phyloP scores from a whole-genome alignment of 1,284 basidiomycete species.

The Ceratorhiza oryzae-sativae region DNA sequence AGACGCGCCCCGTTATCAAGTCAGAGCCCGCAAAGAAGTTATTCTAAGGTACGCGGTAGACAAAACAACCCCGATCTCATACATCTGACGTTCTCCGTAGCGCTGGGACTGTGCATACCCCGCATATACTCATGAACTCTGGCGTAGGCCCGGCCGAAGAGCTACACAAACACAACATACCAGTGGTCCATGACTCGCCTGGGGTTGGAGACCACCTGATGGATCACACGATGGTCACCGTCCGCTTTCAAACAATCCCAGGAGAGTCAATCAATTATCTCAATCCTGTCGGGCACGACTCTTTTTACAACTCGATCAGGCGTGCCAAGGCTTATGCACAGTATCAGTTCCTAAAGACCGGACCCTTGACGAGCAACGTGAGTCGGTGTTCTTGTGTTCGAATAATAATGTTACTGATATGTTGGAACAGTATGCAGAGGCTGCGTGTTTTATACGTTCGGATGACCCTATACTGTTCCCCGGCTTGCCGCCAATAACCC shows the following conservation, averaged over 20 bases:
- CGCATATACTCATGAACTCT: conserved; percentile 63
- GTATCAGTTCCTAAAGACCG: conserved; percentile 57
- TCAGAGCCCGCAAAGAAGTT: conserved; percentile 63
- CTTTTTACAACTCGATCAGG: conserved; percentile 48
- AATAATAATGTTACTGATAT: too few relatives aligned
- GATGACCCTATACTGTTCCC: conserved; percentile 48
- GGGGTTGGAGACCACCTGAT: conserved; percentile 62
- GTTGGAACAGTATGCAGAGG: conserved; percentile 47
- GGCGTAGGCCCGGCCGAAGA: conserved; percentile 68
- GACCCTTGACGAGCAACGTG: conserved; percentile 65
- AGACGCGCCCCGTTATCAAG: conserved; percentile 52
- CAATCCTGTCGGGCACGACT: conserved; percentile 44
- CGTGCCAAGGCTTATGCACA: conserved; percentile 52
- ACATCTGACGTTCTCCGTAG: neutral
- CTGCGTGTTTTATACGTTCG: conserved; percentile 49
- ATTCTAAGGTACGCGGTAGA: conserved; percentile 54
- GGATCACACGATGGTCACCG: conserved; percentile 63
- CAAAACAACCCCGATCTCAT: neutral
- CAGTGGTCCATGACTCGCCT: conserved; percentile 61
- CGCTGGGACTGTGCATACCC: conserved; percentile 57
- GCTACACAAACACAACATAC: conserved; percentile 59
- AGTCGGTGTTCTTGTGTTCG: conserved; percentile 38
- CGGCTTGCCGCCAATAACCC: conserved; percentile 39
- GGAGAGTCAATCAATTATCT: conserved; percentile 52
- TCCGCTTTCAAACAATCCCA: conserved; percentile 61